phyloP scores from a whole-genome alignment of 2,329 filamentous ascomycete species.

The Botrytis tulipae region DNA sequence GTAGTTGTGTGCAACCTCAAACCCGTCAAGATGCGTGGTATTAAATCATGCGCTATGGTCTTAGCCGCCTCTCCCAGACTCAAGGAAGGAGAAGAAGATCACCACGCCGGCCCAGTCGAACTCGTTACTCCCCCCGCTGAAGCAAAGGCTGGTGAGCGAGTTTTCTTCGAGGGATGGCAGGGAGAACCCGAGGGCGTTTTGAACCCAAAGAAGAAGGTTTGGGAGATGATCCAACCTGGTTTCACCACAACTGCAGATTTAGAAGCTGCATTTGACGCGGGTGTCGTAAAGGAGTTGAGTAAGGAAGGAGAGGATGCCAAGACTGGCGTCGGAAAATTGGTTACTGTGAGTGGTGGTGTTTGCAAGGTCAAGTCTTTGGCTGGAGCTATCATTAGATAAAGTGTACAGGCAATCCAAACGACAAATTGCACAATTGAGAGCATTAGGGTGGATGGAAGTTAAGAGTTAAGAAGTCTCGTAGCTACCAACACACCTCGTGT shows the following conservation, averaged over 20 bases:
- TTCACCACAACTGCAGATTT: conserved; percentile 83
- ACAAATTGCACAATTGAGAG: not conserved
- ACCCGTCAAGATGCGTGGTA: conserved; percentile 97
- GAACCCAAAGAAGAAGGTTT: conserved; percentile 99
- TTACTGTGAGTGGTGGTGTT: conserved; percentile 72
- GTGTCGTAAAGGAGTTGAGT: conserved; percentile 71
- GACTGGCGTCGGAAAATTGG: conserved; percentile 58
- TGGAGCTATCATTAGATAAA: conserved; percentile 77
- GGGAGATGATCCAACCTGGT: conserved; percentile 94
- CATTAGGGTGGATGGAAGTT: not conserved
- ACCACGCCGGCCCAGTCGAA: conserved; percentile 89
- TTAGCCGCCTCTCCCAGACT: conserved; percentile 85
- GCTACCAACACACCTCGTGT: not conserved
- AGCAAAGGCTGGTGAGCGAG: conserved; percentile 77
- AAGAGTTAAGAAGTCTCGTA: not conserved
- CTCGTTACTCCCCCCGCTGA: conserved; percentile 80
- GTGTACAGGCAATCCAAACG: not conserved
- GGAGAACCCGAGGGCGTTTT: conserved; percentile 89
- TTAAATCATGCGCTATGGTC: conserved; percentile 83
- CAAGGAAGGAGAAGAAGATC: conserved; percentile 77
- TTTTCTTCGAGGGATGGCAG: conserved; percentile 92
- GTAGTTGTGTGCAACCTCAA: conserved; percentile 97
- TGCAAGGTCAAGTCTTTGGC: conserved; percentile 82
- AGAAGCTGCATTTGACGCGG: conserved; percentile 84
- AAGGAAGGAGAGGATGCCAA: conserved; percentile 58